Conservation (phyloP, 345 rosid genomes). For the Sisymbrium altissimum region DNA sequence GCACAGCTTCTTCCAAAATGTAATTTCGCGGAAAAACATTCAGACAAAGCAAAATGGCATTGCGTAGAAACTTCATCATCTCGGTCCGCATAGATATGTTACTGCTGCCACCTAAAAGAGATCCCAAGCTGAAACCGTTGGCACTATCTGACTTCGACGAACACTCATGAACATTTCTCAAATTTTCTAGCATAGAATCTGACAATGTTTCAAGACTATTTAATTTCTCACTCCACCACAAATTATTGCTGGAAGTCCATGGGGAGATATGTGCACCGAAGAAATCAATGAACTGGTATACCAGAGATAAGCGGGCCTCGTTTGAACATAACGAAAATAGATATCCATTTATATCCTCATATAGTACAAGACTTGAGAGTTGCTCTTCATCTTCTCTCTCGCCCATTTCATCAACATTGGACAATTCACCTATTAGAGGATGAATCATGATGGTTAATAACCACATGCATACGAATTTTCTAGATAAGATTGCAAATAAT, state of each 20-base stretch:
- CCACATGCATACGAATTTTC: not conserved
- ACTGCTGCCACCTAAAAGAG: slow-evolving; percentile 43
- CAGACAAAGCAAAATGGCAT: slow-evolving; percentile 72
- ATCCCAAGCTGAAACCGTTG: slow-evolving; percentile 39
- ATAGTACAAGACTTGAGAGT: slow-evolving; percentile 56
- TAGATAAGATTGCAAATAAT: too few relatives aligned
- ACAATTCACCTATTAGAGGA: slow-evolving; percentile 36
- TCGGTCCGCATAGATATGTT: slow-evolving; percentile 47
- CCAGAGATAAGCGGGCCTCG: slow-evolving; percentile 68
- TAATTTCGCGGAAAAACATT: slow-evolving; percentile 79
- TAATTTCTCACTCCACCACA: slow-evolving; percentile 74
- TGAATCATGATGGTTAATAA: slow-evolving; percentile 7
- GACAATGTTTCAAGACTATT: slow-evolving; percentile 62
- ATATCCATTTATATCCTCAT: slow-evolving; percentile 79
- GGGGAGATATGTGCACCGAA: slow-evolving; percentile 73
- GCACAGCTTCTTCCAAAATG: slow-evolving; percentile 76
- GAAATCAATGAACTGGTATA: slow-evolving; percentile 75
- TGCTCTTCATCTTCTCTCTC: slow-evolving; percentile 66
- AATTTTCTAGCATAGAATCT: slow-evolving; percentile 44
- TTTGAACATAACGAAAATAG: slow-evolving; percentile 69
- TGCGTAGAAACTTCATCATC: slow-evolving; percentile 81
- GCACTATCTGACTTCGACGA: slow-evolving; percentile 35
- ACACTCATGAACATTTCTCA: slow-evolving; percentile 47
- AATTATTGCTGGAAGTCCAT: slow-evolving; percentile 73
- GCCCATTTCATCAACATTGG: slow-evolving; percentile 40